A percentile compares a stretch with the other conserved stretches of the same genome.
Conservation (phyloP, 768 basidiomycete species). For the Butyriboletus loyo region DNA sequence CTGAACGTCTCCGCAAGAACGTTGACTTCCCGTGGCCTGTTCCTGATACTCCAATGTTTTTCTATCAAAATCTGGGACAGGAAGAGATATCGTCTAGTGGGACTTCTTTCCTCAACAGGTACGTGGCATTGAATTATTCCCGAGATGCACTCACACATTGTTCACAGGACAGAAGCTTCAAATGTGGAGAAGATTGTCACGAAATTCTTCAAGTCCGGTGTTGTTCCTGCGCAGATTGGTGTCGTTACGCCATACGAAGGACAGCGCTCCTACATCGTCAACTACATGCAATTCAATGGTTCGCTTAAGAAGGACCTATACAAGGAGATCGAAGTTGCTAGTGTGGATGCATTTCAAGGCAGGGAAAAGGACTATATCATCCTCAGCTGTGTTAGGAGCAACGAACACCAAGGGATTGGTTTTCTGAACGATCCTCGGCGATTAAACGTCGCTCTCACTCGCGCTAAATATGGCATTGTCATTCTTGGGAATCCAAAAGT, state of each 20-base stretch:
- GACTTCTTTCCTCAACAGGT: constrained; percentile 96
- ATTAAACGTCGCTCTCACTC: constrained; percentile 93
- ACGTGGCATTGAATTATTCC: background rate
- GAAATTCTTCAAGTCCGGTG: constrained; percentile 99
- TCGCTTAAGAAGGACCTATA: constrained; percentile 98
- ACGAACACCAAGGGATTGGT: constrained; percentile 99
- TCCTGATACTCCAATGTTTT: constrained; percentile 98
- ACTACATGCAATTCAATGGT: constrained; percentile 99
- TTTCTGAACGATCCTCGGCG: constrained; percentile 98
- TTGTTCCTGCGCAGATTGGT: constrained; percentile 92
- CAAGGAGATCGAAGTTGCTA: constrained; percentile 99
- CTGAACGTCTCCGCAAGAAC: constrained; percentile 94
- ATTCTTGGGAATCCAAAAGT: constrained; percentile 99
- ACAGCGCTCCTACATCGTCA: constrained; percentile 96
- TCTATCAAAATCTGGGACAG: constrained; percentile 98
- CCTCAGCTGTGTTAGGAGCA: constrained; percentile 94
- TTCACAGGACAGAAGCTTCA: constrained; percentile 86
- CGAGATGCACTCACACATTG: constrained; percentile 4
- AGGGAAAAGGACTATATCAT: constrained; percentile 99
- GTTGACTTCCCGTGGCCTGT: constrained; percentile 99
- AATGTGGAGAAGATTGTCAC: constrained; percentile 99
- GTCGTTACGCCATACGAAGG: constrained; percentile 99
- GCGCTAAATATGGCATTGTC: constrained; percentile 97
- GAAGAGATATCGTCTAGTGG: constrained; percentile 99
- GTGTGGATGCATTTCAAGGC: constrained; percentile 98